Base-by-base conservation (phyloP, 2,329 filamentous ascomycete genomes). In the Rugonectria rugulosa region DNA sequence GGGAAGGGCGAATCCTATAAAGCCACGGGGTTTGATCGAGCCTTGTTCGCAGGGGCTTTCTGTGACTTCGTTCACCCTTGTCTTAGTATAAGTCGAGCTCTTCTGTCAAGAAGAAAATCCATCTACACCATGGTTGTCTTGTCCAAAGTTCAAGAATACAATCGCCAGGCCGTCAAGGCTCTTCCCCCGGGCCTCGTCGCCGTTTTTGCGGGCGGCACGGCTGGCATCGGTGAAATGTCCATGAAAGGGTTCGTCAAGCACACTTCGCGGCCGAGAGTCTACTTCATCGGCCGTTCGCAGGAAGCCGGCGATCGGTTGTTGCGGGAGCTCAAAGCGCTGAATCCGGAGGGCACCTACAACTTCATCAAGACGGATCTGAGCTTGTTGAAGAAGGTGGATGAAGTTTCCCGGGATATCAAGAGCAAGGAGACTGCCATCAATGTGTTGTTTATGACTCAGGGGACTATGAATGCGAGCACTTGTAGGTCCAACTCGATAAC, bases 121-220 rank as follows among this genome's bases (percentile, higher is more conserved):
- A n/a, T n/a, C n/a, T n/a, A n/a, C 32, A 36, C 15, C 19, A 67
- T 66, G 62, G 58, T 65, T 1, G 17, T 54, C 5, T 53, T 64
- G 4, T 43, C 55, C 12, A 34, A 53, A 43, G 45, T 66, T 20
- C 44, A 55, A 11, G 44, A 56, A 15, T 44, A 45, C 15, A 67
- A 67, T n/a, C 42, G 51, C 6, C 44, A 47, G 0, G 54, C 54
- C 8, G 9, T 42, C 12, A 58, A 52, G 1, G 34, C 47, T 27
- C 49, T 62, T 1, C 62, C 59, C 2, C 12, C 45, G 7, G 57
- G 57, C 17, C 61, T 79, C 4, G 75, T 80, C 4, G 79, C 76
- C 38, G 75, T 83, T 21, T 84, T 84, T 51, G 76, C 82, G 4
- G 81, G 82, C 27, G 82, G 77, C 23, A 86, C 82, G 4, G 76